These are phyloP conservation scores for Aegilops umbellulata DNA, from an alignment of 176 grass and related monocot species.

Conservation along the genomic window DNA sequence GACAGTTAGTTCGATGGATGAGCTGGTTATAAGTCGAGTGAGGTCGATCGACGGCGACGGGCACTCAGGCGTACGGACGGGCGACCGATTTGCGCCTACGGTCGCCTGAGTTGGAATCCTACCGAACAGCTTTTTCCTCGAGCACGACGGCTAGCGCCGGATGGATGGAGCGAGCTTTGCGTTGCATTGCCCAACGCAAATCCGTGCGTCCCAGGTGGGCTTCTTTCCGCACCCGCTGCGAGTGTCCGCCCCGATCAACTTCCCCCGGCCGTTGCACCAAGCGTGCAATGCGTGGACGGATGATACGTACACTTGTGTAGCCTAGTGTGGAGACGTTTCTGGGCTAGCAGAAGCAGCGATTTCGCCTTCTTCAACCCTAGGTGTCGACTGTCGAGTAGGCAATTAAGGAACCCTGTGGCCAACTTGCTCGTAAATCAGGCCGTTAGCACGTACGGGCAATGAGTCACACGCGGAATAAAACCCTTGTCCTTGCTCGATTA, in stretches of 20 bases:
- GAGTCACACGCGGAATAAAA: not conserved
- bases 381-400: not conserved
- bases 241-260: not conserved
- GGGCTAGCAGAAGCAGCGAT: not conserved
- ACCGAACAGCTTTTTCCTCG: not conserved
- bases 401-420: no score
- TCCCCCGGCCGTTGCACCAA: no score
- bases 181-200: not conserved
- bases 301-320: no score
- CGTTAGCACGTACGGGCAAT: not conserved
- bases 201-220: not conserved
- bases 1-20: no score
- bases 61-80: no score
- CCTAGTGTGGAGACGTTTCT: not conserved
- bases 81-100: no score
- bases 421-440: not conserved
- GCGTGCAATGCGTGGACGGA: no score
- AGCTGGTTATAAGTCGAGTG: no score
- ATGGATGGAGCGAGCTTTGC: no score
- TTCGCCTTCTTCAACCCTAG: not conserved
- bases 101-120: no score
- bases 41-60: no score
- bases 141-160: not conserved
- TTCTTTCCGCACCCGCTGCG: not conserved
- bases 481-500: not conserved